phyloP scores from a whole-genome alignment of 2,329 filamentous ascomycete species.

The Cladosporium sp. region DNA sequence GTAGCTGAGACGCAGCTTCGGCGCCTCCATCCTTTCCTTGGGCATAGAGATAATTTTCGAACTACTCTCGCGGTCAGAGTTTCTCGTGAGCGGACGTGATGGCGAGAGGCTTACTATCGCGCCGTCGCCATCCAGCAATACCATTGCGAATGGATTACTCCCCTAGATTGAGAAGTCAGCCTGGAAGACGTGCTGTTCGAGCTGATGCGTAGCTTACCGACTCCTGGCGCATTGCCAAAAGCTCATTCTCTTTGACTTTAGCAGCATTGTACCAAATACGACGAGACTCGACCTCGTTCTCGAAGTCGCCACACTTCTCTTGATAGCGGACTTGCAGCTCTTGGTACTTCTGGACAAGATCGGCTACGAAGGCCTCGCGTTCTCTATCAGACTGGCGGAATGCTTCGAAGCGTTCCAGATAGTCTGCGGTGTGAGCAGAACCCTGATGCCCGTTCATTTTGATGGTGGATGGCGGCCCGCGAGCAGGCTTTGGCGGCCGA shows the following conservation, averaged over 20 bases:
- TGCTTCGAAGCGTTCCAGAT: conserved; percentile 24
- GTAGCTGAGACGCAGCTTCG: conserved; percentile 40
- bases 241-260: conserved; percentile 20
- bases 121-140: conserved; percentile 45
- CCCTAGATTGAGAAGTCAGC: conserved; percentile 15
- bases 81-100: too few relatives aligned
- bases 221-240: conserved; percentile 17
- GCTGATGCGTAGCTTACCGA: conserved; percentile 16
- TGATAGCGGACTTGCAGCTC: conserved; percentile 28
- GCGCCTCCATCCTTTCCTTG: conserved; percentile 40
- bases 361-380: conserved; percentile 26
- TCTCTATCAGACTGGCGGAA: conserved; percentile 29
- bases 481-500: conserved; percentile 4
- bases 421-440: conserved; percentile 9
- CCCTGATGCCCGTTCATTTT: conserved; percentile 18
- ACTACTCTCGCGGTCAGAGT: conserved; percentile 25
- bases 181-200: neutral
- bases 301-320: conserved; percentile 30
- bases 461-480: neutral
- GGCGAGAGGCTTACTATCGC: conserved; percentile 33
- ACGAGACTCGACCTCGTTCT: conserved; percentile 32
- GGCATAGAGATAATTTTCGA: conserved; percentile 39
- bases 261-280: conserved; percentile 27
- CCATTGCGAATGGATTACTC: conserved; percentile 39
- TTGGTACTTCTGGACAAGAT: conserved; percentile 28